Evolutionary conservation across 2,329 filamentous ascomycete genomes (phyloP).

Genomic region (Arthrobotrys sinensis): DNA sequence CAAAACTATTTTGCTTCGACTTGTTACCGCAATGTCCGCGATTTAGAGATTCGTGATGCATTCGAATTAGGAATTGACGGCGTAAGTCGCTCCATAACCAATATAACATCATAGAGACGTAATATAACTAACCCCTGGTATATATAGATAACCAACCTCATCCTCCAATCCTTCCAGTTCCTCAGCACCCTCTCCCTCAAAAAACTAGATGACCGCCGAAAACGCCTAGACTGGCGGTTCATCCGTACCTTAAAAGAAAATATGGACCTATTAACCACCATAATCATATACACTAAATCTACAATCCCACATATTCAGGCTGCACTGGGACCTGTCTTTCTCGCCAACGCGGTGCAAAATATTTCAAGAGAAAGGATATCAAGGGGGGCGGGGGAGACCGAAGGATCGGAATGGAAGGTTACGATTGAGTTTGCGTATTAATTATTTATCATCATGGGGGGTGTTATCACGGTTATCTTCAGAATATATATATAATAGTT

Average conservation of each 20-base stretch:
- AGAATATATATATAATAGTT: no score
- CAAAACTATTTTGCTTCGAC: background rate
- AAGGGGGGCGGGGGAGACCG: background rate
- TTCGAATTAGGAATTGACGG: background rate
- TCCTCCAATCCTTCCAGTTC: background rate
- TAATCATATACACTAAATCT: background rate
- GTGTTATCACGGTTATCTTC: no score
- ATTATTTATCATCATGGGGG: no score
- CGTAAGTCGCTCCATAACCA: background rate
- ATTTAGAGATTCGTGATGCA: background rate
- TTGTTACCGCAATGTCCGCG: background rate
- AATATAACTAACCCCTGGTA: background rate
- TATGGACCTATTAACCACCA: background rate
- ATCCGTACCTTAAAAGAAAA: background rate
- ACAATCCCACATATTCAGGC: background rate
- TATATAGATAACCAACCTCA: background rate
- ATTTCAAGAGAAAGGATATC: background rate
- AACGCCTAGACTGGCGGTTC: background rate
- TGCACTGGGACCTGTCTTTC: background rate
- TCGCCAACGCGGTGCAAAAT: background rate
- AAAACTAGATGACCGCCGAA: constrained; percentile 9
- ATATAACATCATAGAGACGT: background rate
- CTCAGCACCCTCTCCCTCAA: constrained; percentile 4
- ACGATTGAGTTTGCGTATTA: constrained; percentile 8
- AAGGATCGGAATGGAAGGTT: background rate